Evolutionary conservation across 1,139 yeast genomes (phyloP), one percentile per base, ranked within the genome.

Genomic region (Lipomyces yarrowii): DNA sequence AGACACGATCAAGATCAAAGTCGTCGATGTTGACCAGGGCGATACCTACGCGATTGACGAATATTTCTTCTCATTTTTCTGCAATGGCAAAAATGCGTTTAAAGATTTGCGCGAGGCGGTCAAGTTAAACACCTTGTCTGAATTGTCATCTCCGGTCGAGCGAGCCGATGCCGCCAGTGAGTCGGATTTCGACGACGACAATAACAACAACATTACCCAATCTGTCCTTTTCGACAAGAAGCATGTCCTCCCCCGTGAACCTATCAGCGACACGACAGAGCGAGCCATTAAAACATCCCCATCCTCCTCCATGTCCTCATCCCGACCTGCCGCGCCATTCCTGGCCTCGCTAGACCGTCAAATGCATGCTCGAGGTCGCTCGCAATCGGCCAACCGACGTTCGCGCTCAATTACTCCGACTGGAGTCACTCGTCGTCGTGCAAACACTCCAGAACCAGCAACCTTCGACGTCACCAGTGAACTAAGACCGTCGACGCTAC

Each of bases 51-150:
- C 87, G 0, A 73, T 86, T 60, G 93, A 90, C 72, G 90, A 87
- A 62, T 85, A 88, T 70, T 86, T 84, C 67, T 84, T 92, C 71
- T 84, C 90, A 71, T 89, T 91, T 71, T 88, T 91, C 73, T 79
- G 67, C 51, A 63, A 62, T 15, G 74, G 73, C 61, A 67, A 57
- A 61, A 71, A 68, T 48, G 71, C 68, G 5, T 54, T 65, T 3
- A 58, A 48, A 52, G 67, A 39, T 37, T 39, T 18, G 62, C 64
- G 48, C n/a, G 60, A 62, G 3, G 30, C 62, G 1, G 59, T 65
- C 48, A 60, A 52, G 60, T 63, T 61, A 8, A 55, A 3, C 18
- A 55, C 30, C 0, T 2, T 7, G 11, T 32, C 37, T 15, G 33
- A 15, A 39, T 33, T 11, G 7, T 15, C 23, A 8, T 32, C 26